Percentiles rank a stretch among this genome's conserved stretches.
Evolutionary conservation across 2,329 filamentous ascomycete species (phyloP).

Genomic region (Penicillium paneum): DNA sequence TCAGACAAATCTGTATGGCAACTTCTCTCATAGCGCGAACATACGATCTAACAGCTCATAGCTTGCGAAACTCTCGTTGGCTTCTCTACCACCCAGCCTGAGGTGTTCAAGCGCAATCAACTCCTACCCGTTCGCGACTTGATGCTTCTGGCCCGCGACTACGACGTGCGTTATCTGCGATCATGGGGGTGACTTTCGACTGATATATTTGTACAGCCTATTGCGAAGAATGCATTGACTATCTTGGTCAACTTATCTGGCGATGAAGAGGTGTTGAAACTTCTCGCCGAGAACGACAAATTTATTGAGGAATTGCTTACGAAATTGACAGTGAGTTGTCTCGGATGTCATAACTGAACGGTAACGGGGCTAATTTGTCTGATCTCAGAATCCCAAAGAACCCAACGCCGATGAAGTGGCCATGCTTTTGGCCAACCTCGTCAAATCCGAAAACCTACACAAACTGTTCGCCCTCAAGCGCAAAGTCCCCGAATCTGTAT

Average conservation of each 20-base stretch:
- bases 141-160: constrained; percentile 81
- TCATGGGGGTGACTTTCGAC: constrained; percentile 1
- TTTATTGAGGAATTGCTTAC: constrained; percentile 73
- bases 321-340: constrained; percentile 71
- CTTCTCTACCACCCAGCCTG: constrained; percentile 71
- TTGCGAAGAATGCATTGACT: constrained; percentile 87
- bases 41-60: constrained; percentile 32
- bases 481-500: constrained; percentile 64
- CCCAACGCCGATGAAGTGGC: constrained; percentile 77
- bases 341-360: neutral
- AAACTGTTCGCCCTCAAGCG: constrained; percentile 67
- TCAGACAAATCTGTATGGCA: constrained; percentile 68
- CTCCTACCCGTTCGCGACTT: constrained; percentile 79
- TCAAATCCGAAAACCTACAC: constrained; percentile 73
- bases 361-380: neutral
- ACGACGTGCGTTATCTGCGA: constrained; percentile 58
- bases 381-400: constrained; percentile 55
- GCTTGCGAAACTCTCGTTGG: constrained; percentile 84
- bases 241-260: constrained; percentile 78
- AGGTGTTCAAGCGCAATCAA: constrained; percentile 78
- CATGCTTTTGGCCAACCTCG: constrained; percentile 90
- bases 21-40: neutral
- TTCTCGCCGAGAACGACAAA: constrained; percentile 70
- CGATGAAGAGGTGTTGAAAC: constrained; percentile 71
- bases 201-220: constrained; percentile 55